Base-by-base conservation (phyloP, 176 grass and related monocot genomes). In the Cenchrus purpureus region DNA sequence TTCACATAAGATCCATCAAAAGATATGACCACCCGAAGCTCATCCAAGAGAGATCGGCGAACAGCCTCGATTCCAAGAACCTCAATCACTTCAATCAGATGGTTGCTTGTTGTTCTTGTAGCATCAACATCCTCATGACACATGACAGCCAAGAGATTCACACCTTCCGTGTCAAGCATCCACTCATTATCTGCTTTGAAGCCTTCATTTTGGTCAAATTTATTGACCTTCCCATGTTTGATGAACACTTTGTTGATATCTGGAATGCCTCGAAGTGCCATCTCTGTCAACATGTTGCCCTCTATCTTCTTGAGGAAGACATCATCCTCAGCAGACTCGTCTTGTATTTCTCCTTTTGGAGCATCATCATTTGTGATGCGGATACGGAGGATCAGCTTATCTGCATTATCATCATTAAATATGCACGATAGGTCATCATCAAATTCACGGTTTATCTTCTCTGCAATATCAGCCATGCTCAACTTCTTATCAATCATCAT, bases 401-500 rank as follows among this genome's bases (percentile, higher is more conserved):
- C 91, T 1, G 97, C 97, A 84, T 98, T 98, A 87, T 98, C 97
- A 92, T 98, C 97, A 84, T 98, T 98, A 78, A 98, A 98, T 85
- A 98, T 98, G 86, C 93, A 95, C 76, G 97, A 92, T 56, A 98
- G 84, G 49, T 98, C 97, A 16, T 94, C 93, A 83, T 95, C 96
- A 28, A 98, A 98, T 75, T 95, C 96, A 80, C 92, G 93, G 88
- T 95, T 98, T 28, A 98, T 98, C 86, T 95, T 98, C 60, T 95
- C 96, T 0, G 96, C 96, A 73, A 98, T 98, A 80, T 95, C 91
- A 75, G 91, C 96, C 96, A 95, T 98, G 88, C 93, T 98, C 84
- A 98, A 85, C 86, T 98, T 98, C 90, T 98, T 98, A 88, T 96
- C 97, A 79, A 98, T 91, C 97, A 98, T 98, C 97, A 98, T 98